phyloP scores from a whole-genome alignment of 495 filamentous ascomycete species.

The Trichoderma reesei region DNA sequence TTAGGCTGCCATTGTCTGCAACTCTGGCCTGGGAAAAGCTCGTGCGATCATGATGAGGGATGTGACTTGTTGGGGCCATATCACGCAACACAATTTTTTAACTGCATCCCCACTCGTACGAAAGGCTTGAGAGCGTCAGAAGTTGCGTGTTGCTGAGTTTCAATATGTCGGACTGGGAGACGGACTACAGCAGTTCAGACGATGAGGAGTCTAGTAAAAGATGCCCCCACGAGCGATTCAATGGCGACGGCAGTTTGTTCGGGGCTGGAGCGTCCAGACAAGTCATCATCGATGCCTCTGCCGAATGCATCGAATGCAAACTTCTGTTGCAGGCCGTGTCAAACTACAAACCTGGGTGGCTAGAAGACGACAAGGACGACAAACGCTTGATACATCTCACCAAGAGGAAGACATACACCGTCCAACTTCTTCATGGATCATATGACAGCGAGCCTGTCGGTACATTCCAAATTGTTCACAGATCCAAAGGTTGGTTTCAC shows the following conservation, averaged over 20 bases:
- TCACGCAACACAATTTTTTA: neutral
- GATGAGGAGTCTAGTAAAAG: neutral
- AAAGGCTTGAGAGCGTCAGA: neutral
- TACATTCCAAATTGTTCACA: neutral
- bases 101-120: neutral
- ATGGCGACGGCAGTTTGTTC: neutral
- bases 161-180: neutral
- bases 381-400: neutral
- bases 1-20: neutral
- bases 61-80: too few species aligned
- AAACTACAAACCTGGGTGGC: neutral
- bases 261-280: neutral
- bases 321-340: neutral
- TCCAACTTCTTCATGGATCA: neutral
- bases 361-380: neutral
- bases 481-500: neutral
- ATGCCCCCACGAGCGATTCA: neutral
- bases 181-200: neutral
- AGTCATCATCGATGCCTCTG: neutral
- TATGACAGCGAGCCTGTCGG: neutral
- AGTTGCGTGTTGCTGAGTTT: too few species aligned
- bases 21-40: neutral
- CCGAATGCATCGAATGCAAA: neutral
- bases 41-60: too few species aligned
- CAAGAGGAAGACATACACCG: neutral